Conservation (phyloP, 2,329 filamentous ascomycete genomes). For the Escovopsis sp. region DNA sequence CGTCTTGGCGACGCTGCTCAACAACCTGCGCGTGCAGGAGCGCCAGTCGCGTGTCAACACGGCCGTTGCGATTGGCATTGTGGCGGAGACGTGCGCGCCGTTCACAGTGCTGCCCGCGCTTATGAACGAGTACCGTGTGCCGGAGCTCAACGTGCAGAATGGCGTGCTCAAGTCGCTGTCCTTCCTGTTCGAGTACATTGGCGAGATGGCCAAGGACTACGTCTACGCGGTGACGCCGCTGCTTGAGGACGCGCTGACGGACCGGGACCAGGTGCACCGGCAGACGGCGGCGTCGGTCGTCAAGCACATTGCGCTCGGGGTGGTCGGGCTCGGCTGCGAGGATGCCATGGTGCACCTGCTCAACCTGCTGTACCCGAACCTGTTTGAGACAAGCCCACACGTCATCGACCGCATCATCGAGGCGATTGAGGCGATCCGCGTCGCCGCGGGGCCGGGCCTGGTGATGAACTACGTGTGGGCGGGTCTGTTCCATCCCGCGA, state of each 20-base stretch:
- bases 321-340: constrained; percentile 94
- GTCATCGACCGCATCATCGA: constrained; percentile 97
- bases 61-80: constrained; percentile 94
- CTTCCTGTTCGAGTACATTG: constrained; percentile 98
- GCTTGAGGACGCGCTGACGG: constrained; percentile 91
- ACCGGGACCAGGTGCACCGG: constrained; percentile 93
- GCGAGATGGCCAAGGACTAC: constrained; percentile 99
- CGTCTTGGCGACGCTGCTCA: constrained; percentile 85
- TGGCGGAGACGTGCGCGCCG: constrained; percentile 93
- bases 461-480: constrained; percentile 99
- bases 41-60: constrained; percentile 97
- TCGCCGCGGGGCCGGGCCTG: constrained; percentile 80
- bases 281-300: constrained; percentile 94
- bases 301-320: constrained; percentile 92
- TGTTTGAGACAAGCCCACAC: constrained; percentile 95
- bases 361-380: constrained; percentile 88
- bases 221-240: constrained; percentile 95
- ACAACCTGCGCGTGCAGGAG: constrained; percentile 93
- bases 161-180: constrained; percentile 93
- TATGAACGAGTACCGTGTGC: constrained; percentile 99
- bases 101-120: constrained; percentile 96
- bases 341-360: constrained; percentile 97
- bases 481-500: constrained; percentile 87
- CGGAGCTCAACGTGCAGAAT: constrained; percentile 96
- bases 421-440: constrained; percentile 87